Evolutionary conservation across 2,329 filamentous ascomycete species (phyloP), one percentile per base, ranked within the genome.

Genomic region (Byssochlamys sp.): DNA sequence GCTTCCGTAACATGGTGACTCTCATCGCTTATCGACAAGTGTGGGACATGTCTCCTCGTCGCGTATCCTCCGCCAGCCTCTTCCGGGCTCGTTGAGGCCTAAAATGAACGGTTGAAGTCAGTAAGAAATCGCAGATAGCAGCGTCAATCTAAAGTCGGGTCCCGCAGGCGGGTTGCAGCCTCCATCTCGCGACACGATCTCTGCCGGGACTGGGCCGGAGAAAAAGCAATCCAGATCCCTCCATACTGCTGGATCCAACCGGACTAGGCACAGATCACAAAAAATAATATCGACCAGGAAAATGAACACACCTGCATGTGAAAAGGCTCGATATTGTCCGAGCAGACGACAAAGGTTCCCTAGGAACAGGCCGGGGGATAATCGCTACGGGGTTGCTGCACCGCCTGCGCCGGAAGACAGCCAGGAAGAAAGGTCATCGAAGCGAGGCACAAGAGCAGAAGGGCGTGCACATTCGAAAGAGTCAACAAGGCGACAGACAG

Each of bases 1-100:
- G 90, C 88, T 73, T 96, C 91, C 57, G 91, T 96, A 71, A 96
- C 90, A 82, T 96, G 91, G 76, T 96, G 90, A 75, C 83, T 90
- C 60, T 91, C 88, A 75, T 96, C 91, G 73, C 89, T 94, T 72
- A 95, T 86, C 65, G 83, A 85, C 60, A 86, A 77, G 65, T 85
- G 81, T 61, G 83, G 78, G 63, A 75, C 76, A 75, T 86, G 84
- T 67, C 80, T 78, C 61, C 80, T 77, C 65, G 76, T 73, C 65
- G 80, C 74, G 73, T 80, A 80, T 68, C 71, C 71, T 68, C 71
- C 73, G 64, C 70, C 70, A 65, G 71, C 68, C 63, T 73, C 73
- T 62, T 72, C 69, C 60, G 69, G 66, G 60, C 68, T 70, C 58
- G 68, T 70, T 67, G 75, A 73, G 67, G 75, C 72, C 76, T 78